phyloP scores from a whole-genome alignment of 148 eudicot species.

The Spergularia marina region DNA sequence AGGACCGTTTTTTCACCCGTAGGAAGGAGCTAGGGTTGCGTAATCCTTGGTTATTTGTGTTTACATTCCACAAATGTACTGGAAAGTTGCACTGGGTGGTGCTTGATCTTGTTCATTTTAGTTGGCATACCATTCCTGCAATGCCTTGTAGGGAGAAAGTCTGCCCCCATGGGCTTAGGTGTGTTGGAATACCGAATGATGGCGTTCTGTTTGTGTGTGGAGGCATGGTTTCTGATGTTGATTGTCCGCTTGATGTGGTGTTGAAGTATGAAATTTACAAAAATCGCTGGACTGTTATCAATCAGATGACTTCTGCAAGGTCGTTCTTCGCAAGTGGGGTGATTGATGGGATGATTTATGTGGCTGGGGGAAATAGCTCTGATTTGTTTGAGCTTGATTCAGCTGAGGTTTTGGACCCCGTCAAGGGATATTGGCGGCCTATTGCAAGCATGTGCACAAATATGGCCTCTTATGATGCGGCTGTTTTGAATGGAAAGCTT shows the following conservation, averaged over 20 bases:
- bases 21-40: constrained; percentile 68
- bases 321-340: constrained; percentile 84
- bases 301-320: constrained; percentile 74
- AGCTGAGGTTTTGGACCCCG: constrained; percentile 76
- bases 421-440: constrained; percentile 54
- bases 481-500: constrained; percentile 82
- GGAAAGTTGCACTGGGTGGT: constrained; percentile 84
- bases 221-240: constrained; percentile 69
- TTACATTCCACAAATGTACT: constrained; percentile 66
- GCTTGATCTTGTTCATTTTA: constrained; percentile 55
- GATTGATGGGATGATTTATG: constrained; percentile 80
- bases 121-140: constrained; percentile 79
- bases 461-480: constrained; percentile 88
- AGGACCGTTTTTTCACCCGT: constrained; percentile 60
- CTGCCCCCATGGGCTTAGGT: constrained; percentile 75
- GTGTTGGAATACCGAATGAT: constrained; percentile 61
- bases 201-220: constrained; percentile 78
- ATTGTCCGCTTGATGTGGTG: constrained; percentile 80
- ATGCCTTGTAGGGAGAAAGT: constrained; percentile 87
- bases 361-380: constrained; percentile 80
- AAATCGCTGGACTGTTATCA: constrained; percentile 87
- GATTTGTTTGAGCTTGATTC: constrained; percentile 83
- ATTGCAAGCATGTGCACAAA: constrained; percentile 67
- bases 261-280: constrained; percentile 66
- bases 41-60: constrained; percentile 79